Conservation (phyloP, 192 early-diverging fungal species). For the Neocallimastix lanati region DNA sequence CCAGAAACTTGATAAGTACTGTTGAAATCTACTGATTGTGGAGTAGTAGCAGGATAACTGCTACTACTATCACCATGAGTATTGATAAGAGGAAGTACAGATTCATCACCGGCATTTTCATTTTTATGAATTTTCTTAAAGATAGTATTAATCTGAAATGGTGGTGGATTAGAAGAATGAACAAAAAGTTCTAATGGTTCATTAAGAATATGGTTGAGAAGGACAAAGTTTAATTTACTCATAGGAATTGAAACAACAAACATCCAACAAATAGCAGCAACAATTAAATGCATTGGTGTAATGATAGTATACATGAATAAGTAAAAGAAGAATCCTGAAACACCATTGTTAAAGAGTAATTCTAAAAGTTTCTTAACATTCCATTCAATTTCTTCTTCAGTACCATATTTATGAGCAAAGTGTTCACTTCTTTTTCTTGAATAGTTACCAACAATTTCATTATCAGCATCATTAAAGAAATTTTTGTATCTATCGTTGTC, state of each 20-base stretch:
- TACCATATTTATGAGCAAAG: neutral
- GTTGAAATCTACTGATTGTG: neutral
- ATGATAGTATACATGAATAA: conserved; percentile 13
- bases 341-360: conserved; percentile 6
- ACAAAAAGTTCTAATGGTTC: conserved; percentile 51
- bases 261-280: conserved; percentile 65
- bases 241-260: conserved; percentile 78
- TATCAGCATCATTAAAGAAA: conserved; percentile 8
- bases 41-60: neutral
- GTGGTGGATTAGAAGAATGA: conserved; percentile 13
- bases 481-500: conserved; percentile 8
- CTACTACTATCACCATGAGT: neutral
- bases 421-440: conserved; percentile 3
- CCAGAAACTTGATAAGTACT: neutral
- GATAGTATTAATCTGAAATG: neutral
- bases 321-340: conserved; percentile 14
- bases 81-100: conserved; percentile 22
- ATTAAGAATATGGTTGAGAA: conserved; percentile 55
- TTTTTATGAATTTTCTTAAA: neutral
- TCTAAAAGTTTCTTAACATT: neutral
- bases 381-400: conserved; percentile 6
- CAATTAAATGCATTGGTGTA: conserved; percentile 59
- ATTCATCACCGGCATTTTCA: conserved; percentile 13
- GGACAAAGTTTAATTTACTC: conserved; percentile 74
- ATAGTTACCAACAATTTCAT: conserved; percentile 18